Base-by-base conservation (phyloP, 2,329 filamentous ascomycete genomes). In the Metarhizium anisopliae region DNA sequence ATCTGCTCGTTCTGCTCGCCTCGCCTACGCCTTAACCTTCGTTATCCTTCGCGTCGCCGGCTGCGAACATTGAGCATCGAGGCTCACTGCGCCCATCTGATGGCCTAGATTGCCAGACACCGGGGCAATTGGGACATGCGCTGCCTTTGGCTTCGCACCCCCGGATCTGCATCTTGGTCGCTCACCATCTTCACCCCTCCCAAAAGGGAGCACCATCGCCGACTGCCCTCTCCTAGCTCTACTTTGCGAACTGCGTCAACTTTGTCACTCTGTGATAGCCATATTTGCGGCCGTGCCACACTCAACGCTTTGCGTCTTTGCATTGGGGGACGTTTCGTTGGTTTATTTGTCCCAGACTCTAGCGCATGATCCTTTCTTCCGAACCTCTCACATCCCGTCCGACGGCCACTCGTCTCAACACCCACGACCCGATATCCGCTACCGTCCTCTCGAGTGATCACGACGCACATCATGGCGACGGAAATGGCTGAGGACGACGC, bases 401-500 rank as follows among this genome's bases (percentile, higher is more conserved):
- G 55, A 55, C 51, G 56, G 54, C 55, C 45, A 47, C 50, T 32
- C n/a, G 49, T 54, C 18, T 47, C 36, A 40, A 30, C 32, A n/a
- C 30, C 20, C 35, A 38, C 55, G 38, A 18, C 42, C 54, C 54
- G 32, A 49, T 42, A 43, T 20, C 20, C 29, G 43, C 32, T 25
- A 25, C 29, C 29, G 7, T 45, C 36, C 30, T 30, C 18, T 30
- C 38, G n/a, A 38, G 10, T 13, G 4, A 38, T 14, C 20, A 29
- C 32, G 11, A 50, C 62, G 63, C 55, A 59, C 56, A 59, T 57
- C 50, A 70, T 71, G 63, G 67, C 70, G 53, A 65, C 68, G 58
- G 71, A 72, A 58, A 70, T 74, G 68, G 74, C 73, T 51, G 74
- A 75, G 58, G 72, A 77, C 62, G 74, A 77, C 57, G 70, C 69